Evolutionary conservation across 768 basidiomycete species (phyloP).

Genomic region (Trametes cinnabarina): DNA sequence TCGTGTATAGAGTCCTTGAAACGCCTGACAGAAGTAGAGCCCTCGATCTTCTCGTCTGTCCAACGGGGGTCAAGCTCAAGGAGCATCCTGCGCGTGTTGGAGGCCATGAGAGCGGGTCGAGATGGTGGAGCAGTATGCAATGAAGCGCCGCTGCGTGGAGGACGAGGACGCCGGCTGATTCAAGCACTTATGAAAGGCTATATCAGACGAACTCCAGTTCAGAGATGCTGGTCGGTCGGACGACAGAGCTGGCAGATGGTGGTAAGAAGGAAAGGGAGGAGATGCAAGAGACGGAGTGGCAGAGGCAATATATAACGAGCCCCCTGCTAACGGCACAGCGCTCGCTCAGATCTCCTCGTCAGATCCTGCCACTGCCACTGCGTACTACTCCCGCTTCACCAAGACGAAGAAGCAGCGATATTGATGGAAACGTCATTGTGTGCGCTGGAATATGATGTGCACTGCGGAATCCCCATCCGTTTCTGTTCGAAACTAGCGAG

Average conservation of each 20-base stretch:
- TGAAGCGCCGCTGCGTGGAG: constrained; percentile 8
- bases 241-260: background rate
- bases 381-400: too few relatives aligned
- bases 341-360: background rate
- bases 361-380: too few relatives aligned
- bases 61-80: constrained; percentile 18
- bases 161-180: background rate
- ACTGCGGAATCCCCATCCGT: background rate
- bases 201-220: background rate
- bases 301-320: background rate
- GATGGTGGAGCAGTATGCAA: background rate
- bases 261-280: background rate
- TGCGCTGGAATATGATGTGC: background rate
- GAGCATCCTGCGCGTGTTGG: constrained; percentile 13
- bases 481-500: background rate
- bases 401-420: background rate
- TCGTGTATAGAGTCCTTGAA: constrained; percentile 32
- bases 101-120: background rate
- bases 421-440: constrained; percentile 1
- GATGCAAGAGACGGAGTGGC: background rate
- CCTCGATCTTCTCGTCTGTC: constrained; percentile 1
- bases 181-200: background rate
- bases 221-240: background rate
- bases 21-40: constrained; percentile 5
- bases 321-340: background rate